phyloP scores from a whole-genome alignment of 495 filamentous ascomycete genomes.

The Hyaloscypha bicolor region DNA sequence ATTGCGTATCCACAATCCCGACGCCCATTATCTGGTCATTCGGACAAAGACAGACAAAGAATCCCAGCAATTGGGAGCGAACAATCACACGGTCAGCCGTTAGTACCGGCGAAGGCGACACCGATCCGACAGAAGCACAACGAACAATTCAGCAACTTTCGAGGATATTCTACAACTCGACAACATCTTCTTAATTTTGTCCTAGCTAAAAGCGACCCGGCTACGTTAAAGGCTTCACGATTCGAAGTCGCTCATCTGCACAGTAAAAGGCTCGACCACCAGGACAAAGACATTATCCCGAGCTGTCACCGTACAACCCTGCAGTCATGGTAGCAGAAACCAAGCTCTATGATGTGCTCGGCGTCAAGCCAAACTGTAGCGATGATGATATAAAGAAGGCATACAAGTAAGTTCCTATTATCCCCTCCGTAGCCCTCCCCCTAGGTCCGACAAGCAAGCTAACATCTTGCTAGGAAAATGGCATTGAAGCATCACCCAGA shows the following conservation, averaged over 20 bases:
- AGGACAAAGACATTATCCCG: not conserved
- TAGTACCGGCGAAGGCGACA: not conserved
- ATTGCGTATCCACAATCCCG: not conserved
- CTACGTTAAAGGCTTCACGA: not conserved
- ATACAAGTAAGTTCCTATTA: constrained; percentile 66
- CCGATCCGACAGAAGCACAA: not conserved
- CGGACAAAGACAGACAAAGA: not conserved
- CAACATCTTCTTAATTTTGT: not conserved
- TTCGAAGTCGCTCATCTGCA: not conserved
- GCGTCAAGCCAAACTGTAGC: constrained; percentile 73
- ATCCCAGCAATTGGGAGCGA: not conserved
- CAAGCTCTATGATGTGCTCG: constrained; percentile 79
- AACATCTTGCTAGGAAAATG: constrained; percentile 60
- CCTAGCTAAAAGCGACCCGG: not conserved
- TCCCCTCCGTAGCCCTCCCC: constrained; percentile 20
- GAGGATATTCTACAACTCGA: constrained; percentile 9
- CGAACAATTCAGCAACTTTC: constrained; percentile 8
- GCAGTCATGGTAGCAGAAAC: constrained; percentile 81
- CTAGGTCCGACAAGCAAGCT: constrained; percentile 12
- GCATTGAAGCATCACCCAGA: constrained; percentile 95
- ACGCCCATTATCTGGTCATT: not conserved
- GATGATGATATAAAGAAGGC: constrained; percentile 98
- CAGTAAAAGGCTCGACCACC: not conserved
- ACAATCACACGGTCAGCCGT: constrained; percentile 29
- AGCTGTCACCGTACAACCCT: not conserved